Percentiles rank a stretch among this genome's conserved stretches.
phyloP scores from a whole-genome alignment of 2,329 filamentous ascomycete genomes.

The Beauveria australis region DNA sequence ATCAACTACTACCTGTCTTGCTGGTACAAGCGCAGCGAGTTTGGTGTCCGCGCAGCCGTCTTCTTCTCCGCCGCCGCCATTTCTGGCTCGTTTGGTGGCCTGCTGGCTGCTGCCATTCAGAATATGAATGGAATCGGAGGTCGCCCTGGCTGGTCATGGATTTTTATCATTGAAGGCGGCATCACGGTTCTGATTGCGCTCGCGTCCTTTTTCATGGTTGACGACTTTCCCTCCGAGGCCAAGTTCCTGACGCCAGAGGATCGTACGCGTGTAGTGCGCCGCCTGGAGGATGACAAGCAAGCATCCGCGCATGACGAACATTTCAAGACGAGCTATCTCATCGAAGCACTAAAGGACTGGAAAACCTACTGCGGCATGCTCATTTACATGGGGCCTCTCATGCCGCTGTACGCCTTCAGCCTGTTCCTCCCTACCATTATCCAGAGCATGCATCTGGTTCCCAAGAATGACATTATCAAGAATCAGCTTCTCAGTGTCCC shows the following conservation, averaged over 20 bases:
- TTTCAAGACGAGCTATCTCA: slow-evolving; percentile 66
- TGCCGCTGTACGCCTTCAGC: slow-evolving; percentile 66
- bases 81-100: slow-evolving; percentile 68
- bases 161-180: slow-evolving; percentile 63
- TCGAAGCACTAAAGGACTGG: slow-evolving; percentile 68
- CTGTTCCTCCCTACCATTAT: slow-evolving; percentile 78
- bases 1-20: slow-evolving; percentile 75
- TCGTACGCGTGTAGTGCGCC: slow-evolving; percentile 60
- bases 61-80: slow-evolving; percentile 80
- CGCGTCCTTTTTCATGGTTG: slow-evolving; percentile 66
- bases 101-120: slow-evolving; percentile 63
- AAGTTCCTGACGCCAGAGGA: slow-evolving; percentile 64
- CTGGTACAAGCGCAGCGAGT: slow-evolving; percentile 75
- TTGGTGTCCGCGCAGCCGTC: slow-evolving; percentile 70
- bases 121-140: slow-evolving; percentile 58
- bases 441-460: slow-evolving; percentile 36
- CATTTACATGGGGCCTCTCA: slow-evolving; percentile 70
- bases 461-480: slow-evolving; percentile 23
- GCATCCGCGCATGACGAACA: slow-evolving; percentile 65
- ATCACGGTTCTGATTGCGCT: slow-evolving; percentile 62
- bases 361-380: slow-evolving; percentile 71
- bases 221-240: slow-evolving; percentile 74
- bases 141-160: slow-evolving; percentile 53
- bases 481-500: slow-evolving; percentile 40
- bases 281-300: slow-evolving; percentile 65